Evolutionary conservation across 192 early-diverging fungal species (phyloP), one percentile per base, ranked within the genome.

Genomic region (Entomortierella parvispora): DNA sequence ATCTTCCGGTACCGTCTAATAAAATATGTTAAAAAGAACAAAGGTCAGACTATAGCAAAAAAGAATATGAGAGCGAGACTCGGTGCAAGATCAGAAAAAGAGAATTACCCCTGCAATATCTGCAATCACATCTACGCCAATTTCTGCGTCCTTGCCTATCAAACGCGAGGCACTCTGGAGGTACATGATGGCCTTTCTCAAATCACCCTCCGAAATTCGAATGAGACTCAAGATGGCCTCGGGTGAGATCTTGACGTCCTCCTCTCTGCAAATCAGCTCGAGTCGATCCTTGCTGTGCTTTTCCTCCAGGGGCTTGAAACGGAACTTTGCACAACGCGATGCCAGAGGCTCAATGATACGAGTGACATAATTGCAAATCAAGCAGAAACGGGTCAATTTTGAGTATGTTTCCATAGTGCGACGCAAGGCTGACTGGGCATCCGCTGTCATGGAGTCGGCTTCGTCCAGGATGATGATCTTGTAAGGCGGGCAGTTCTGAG

Each of bases 381-480:
- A 70, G 63, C 97, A 99, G 72, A 99, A 98, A 28, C 97, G 88
- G 1, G 96, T 98, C 20, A 94, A 86, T 46, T 91, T 89, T 25
- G 96, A 95, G 71, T 96, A 97, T 18, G 90, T 94, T 69, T 99
- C 97, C 90, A 99, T 99, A 43, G 92, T 96, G 44, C 97, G 83
- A 25, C 97, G 82, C 48, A 99, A 80, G 14, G 97, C 97, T 2
- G 93, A 87, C 69, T 99, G 97, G 0, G 97, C 97, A 69, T 98
- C 96, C 1, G 80, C 61, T 2, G 97, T 99, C 95, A 99, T 95
- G 1, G 94, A 95, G 80, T 99, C 97, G 0, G 97, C 97, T 80
- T 99, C 97, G 68, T 99, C 97, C 44, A 99, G 85, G 66, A 99
- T 96, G 33, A 99, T 85, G 26, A 99, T 93, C 80, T 99, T 99